phyloP scores from a whole-genome alignment of 2,329 filamentous ascomycete genomes.

The Exophiala sp. region DNA sequence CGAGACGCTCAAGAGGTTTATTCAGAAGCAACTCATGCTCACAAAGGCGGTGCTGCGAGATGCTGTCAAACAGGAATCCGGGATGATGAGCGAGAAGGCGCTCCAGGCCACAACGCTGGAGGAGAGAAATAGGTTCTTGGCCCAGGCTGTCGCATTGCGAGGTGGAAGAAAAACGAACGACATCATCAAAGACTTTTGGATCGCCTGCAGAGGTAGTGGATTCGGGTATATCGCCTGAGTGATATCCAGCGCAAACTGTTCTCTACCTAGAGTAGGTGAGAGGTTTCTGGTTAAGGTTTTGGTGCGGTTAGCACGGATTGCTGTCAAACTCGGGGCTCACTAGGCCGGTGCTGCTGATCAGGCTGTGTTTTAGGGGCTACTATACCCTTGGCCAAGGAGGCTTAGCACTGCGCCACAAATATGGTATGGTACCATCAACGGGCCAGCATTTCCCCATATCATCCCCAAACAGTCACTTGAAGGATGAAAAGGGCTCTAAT shows the following conservation, averaged over 20 bases:
- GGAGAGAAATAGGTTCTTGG: constrained; percentile 41
- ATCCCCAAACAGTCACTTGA: too few species aligned
- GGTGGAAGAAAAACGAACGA: constrained; percentile 39
- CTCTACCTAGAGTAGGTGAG: background rate
- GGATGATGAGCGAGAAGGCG: constrained; percentile 22
- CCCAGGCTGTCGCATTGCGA: constrained; percentile 37
- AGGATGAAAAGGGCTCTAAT: too few species aligned
- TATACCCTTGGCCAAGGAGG: too few species aligned
- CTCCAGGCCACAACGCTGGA: constrained; percentile 31
- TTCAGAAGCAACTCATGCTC: constrained; percentile 41
- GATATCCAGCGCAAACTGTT: background rate
- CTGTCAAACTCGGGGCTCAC: too few species aligned
- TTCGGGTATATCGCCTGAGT: constrained; percentile 27
- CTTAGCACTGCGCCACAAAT: background rate
- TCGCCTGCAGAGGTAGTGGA: constrained; percentile 40
- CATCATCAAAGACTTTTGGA: constrained; percentile 42
- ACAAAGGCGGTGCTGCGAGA: constrained; percentile 38
- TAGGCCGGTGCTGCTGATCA: too few species aligned
- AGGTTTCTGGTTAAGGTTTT: background rate
- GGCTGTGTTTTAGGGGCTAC: too few species aligned
- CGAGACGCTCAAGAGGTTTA: constrained; percentile 39
- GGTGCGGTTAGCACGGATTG: too few species aligned
- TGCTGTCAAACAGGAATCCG: constrained; percentile 34
- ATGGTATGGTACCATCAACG: background rate
- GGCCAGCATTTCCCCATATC: background rate